Evolutionary conservation across 495 filamentous ascomycete species (phyloP).

Genomic region (Hypoxylon crocopeplum): DNA sequence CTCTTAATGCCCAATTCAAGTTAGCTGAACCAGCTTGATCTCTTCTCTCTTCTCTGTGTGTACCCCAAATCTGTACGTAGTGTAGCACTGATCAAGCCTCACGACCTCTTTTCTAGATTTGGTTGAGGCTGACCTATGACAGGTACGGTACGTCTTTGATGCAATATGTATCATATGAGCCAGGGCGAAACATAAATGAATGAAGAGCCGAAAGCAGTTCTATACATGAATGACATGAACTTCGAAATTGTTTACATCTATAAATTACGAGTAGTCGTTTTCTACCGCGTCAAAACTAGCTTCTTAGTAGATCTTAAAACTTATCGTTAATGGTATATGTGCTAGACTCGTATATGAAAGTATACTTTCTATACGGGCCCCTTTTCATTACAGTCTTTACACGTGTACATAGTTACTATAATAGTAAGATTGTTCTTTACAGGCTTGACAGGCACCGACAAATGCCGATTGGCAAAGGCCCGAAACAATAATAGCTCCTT

Average conservation of each 20-base stretch:
- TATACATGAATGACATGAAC: no score
- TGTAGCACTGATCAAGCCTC: not conserved
- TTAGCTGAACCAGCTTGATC: conserved; percentile 19
- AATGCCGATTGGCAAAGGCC: conserved; percentile 20
- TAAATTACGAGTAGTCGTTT: no score
- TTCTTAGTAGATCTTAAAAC: no score
- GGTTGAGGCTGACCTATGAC: conserved; percentile 11
- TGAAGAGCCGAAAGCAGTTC: not conserved
- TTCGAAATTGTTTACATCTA: not conserved
- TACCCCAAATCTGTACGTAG: conserved; percentile 1
- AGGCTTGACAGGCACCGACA: conserved; percentile 4
- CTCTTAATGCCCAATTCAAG: conserved; percentile 23
- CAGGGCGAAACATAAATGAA: not conserved
- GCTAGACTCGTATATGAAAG: no score
- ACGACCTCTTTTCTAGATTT: conserved; percentile 11
- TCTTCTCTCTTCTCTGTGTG: no score
- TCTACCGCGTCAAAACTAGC: no score
- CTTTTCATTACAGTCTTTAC: conserved; percentile 3
- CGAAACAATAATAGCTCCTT: conserved; percentile 25
- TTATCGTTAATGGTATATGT: no score
- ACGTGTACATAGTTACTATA: conserved; percentile 1
- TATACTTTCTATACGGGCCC: not conserved
- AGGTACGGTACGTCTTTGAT: not conserved
- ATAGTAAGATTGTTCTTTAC: conserved; percentile 20
- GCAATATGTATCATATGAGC: not conserved